These are phyloP conservation scores for Fusarium clavum DNA, from an alignment of 2,329 filamentous ascomycete species.

Conservation along the genomic window DNA sequence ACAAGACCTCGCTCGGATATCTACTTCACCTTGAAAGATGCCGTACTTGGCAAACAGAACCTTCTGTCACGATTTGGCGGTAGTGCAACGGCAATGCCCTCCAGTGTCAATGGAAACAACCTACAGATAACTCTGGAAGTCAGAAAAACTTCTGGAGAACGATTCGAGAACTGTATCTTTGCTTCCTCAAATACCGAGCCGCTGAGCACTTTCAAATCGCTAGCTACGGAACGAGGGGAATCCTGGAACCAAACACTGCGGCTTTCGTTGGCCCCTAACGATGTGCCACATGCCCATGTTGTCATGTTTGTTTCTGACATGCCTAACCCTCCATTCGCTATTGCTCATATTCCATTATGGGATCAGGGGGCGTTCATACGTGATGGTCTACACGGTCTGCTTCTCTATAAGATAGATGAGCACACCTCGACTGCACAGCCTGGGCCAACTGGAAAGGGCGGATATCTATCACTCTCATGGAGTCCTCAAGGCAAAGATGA, in stretches of 20 bases:
- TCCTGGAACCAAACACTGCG: slow-evolving; percentile 90
- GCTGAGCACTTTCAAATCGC: slow-evolving; percentile 88
- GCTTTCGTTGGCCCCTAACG: slow-evolving; percentile 79
- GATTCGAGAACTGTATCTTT: slow-evolving; percentile 89
- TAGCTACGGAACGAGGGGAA: slow-evolving; percentile 80
- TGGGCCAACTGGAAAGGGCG: slow-evolving; percentile 77
- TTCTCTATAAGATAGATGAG: slow-evolving; percentile 93
- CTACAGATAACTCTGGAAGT: slow-evolving; percentile 92
- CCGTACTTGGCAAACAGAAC: slow-evolving; percentile 81
- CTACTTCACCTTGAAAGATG: slow-evolving; percentile 86
- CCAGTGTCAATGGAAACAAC: slow-evolving; percentile 73
- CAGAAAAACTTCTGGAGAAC: slow-evolving; percentile 79
- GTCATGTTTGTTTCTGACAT: slow-evolving; percentile 91
- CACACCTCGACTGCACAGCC: slow-evolving; percentile 77
- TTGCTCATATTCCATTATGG: slow-evolving; percentile 95
- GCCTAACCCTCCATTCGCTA: slow-evolving; percentile 87
- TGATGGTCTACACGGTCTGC: slow-evolving; percentile 83
- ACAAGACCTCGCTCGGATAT: slow-evolving; percentile 92
- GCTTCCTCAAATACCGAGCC: slow-evolving; percentile 83
- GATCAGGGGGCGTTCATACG: slow-evolving; percentile 88
- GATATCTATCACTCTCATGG: slow-evolving; percentile 89
- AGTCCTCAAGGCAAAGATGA: slow-evolving; percentile 74
- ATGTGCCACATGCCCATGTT: slow-evolving; percentile 85
- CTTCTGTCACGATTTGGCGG: slow-evolving; percentile 74
- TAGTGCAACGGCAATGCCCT: slow-evolving; percentile 77